Base-by-base conservation (phyloP, 768 basidiomycete species). In the Kondoa subrosea region DNA sequence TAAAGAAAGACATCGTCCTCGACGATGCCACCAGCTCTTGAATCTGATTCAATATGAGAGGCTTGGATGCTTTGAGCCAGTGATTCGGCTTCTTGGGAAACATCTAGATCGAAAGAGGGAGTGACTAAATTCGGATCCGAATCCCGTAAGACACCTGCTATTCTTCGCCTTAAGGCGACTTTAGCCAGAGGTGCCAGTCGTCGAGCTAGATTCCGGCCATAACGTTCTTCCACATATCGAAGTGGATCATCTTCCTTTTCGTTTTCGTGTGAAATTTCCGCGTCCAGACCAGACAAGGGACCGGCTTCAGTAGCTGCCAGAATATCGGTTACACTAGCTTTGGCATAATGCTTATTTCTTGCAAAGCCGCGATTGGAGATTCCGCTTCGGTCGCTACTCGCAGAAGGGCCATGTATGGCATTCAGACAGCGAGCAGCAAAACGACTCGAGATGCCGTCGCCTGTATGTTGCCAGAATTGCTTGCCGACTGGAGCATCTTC, bases 391-490 rank as follows among this genome's bases (percentile, higher is more conserved):
- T 27, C n/a, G 16, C 16, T 16, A 21, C 30, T 17, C 26, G 30
- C 16, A 4, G 21, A 25, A 25, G 21, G 14, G 25, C 14, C 30
- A 14, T 59, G 8, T 27, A 91, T 80, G 72, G 89, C 79, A 31
- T 84, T 80, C 57, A 97, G 80, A 74, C 88, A 91, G 67, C 84
- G 81, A 68, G 91, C 90, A 2, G 91, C 91, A 25, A 87, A 78
- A 4, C 93, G 85, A 69, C 88, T 91, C 1, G 88, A 90, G 56
- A 99, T 85, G 0, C 92, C 91, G 68, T 87, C 79, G 0, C 93
- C 93, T 0, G 87, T 85, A 76, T 96, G 93, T 72, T 96, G 92
- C 93, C 93, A 97, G 77, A 92, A 96, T 76, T 90, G 82, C 75
- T 88, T 93, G 4, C 89, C 90, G 4, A 86, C 76, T 8, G 31